These are phyloP conservation scores for Eimeria acervulina DNA, from an alignment of 169 alveolate species.

Conservation along the genomic window DNA sequence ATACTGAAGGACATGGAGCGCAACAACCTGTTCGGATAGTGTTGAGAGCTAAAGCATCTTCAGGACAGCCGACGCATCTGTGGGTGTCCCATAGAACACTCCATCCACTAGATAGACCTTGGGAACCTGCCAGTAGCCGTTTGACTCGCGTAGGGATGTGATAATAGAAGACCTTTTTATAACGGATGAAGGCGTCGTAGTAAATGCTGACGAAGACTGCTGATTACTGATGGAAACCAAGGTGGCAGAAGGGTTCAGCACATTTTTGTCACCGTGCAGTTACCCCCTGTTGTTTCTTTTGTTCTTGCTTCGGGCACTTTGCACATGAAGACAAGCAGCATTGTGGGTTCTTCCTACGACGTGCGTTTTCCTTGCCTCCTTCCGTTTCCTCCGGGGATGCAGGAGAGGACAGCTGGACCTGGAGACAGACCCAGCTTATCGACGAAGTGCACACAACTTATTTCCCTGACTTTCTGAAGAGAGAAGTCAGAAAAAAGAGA, in stretches of 20 bases:
- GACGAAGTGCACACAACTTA: neutral
- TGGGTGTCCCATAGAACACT: neutral
- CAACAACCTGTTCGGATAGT: slow-evolving; percentile 34
- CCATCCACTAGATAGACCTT: neutral
- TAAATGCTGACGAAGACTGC: neutral
- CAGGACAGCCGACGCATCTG: neutral
- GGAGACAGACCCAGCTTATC: neutral
- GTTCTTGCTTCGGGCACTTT: neutral
- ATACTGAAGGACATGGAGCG: slow-evolving; percentile 4
- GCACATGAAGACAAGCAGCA: slow-evolving; percentile 3
- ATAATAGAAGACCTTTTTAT: neutral
- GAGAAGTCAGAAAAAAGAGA: neutral
- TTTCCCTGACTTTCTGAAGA: neutral
- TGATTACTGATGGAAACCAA: neutral
- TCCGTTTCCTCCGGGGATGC: neutral
- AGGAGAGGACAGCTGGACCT: neutral
- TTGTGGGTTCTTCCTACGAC: neutral
- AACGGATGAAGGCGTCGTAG: neutral
- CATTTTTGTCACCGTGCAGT: slow-evolving; percentile 15
- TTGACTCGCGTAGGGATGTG: neutral
- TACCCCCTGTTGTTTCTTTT: neutral
- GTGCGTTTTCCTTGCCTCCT: neutral
- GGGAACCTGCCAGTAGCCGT: slow-evolving; percentile 6
- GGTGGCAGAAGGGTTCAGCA: slow-evolving; percentile 13
- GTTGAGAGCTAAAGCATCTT: neutral